Percentiles rank a stretch among this genome's conserved stretches.
Evolutionary conservation across 2,329 filamentous ascomycete genomes (phyloP).

Genomic region (Claviceps sp.): DNA sequence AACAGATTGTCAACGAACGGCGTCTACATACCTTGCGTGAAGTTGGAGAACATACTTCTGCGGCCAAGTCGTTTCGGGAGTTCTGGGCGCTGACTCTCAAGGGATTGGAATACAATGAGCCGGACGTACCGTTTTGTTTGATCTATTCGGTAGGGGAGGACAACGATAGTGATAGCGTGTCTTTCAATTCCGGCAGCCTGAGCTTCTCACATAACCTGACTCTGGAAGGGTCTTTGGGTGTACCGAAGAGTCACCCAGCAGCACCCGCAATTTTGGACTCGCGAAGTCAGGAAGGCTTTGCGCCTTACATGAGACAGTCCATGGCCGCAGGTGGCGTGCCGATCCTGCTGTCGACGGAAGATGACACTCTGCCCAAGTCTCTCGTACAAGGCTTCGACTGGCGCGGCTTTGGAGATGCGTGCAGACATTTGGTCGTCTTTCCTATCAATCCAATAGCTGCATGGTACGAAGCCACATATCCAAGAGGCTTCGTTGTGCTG

Average conservation of each 20-base stretch:
- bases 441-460: constrained; percentile 35
- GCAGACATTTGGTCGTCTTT: constrained; percentile 51
- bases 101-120: constrained; percentile 58
- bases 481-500: constrained; percentile 53
- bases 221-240: constrained; percentile 32
- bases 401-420: constrained; percentile 52
- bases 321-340: constrained; percentile 22
- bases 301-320: constrained; percentile 26
- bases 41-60: constrained; percentile 58
- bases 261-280: constrained; percentile 25
- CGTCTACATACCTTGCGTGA: constrained; percentile 66
- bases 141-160: constrained; percentile 36
- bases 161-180: constrained; percentile 22
- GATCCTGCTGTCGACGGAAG: constrained; percentile 26
- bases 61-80: constrained; percentile 54
- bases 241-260: constrained; percentile 29
- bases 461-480: constrained; percentile 6
- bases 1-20: constrained; percentile 61
- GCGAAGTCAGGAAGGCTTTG: constrained; percentile 23
- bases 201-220: constrained; percentile 45
- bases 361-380: constrained; percentile 41
- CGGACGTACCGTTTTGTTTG: constrained; percentile 38
- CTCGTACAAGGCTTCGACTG: constrained; percentile 46
- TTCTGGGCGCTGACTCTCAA: constrained; percentile 60
- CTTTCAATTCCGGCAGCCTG: constrained; percentile 52